A percentile compares a stretch with the other conserved stretches of the same genome.
phyloP scores from a whole-genome alignment of 768 basidiomycete species.

The Hericium erinaceus region DNA sequence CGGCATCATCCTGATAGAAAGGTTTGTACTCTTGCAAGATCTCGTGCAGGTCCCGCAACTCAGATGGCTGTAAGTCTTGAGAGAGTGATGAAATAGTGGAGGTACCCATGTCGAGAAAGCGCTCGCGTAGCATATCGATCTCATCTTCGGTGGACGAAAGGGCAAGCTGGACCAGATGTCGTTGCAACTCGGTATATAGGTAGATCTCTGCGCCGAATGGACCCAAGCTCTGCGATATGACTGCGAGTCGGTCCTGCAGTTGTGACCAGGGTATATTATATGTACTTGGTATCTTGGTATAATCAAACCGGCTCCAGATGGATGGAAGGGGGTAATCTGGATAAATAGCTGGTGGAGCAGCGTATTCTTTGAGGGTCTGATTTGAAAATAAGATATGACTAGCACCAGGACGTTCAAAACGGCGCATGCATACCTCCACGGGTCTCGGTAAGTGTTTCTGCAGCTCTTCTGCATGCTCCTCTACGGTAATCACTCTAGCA shows the following conservation, averaged over 20 bases:
- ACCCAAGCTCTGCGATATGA: constrained; percentile 55
- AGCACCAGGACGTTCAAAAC: too few relatives aligned
- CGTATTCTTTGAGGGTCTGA: constrained; percentile 8
- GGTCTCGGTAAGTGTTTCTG: constrained; percentile 53
- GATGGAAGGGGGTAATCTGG: constrained; percentile 43
- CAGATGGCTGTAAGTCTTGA: background rate
- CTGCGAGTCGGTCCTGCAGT: constrained; percentile 52
- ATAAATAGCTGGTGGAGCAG: constrained; percentile 39
- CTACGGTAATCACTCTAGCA: constrained; percentile 67
- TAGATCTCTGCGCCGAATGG: constrained; percentile 70
- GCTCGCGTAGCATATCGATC: constrained; percentile 17
- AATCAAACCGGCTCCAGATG: constrained; percentile 43
- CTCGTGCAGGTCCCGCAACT: constrained; percentile 30
- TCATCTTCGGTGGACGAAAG: constrained; percentile 17
- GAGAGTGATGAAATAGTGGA: too few relatives aligned
- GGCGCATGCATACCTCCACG: constrained; percentile 39
- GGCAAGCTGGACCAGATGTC: constrained; percentile 34
- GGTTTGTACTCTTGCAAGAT: constrained; percentile 38
- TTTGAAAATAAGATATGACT: background rate
- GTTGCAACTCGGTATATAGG: constrained; percentile 50
- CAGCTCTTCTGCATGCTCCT: constrained; percentile 60
- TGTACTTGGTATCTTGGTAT: constrained; percentile 24
- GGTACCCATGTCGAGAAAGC: constrained; percentile 2
- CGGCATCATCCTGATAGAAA: constrained; percentile 27
- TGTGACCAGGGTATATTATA: constrained; percentile 47